phyloP scores from a whole-genome alignment of 23 red algal species.

The Gracilaria caudata region DNA sequence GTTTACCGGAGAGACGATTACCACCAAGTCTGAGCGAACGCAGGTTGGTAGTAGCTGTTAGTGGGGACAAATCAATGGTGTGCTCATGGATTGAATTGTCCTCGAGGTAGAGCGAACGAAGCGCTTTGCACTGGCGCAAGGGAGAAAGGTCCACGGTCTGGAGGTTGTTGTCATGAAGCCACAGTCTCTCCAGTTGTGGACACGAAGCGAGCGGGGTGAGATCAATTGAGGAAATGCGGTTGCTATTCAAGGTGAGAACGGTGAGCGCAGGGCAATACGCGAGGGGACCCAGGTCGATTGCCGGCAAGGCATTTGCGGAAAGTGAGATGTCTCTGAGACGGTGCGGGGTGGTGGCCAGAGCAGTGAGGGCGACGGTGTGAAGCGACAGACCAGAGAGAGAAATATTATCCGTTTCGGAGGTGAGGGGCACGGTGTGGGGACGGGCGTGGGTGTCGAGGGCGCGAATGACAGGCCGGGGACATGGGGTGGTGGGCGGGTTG shows the following conservation, averaged over 20 bases:
- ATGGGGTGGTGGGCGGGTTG: background rate
- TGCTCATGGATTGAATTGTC: constrained; percentile 76
- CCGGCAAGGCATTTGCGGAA: constrained; percentile 77
- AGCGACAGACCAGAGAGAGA: constrained; percentile 70
- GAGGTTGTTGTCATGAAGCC: constrained; percentile 94
- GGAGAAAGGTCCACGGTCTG: constrained; percentile 73
- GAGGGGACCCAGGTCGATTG: constrained; percentile 78
- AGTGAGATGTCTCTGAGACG: constrained; percentile 70
- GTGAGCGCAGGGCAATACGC: constrained; percentile 60
- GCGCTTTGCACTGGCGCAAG: constrained; percentile 46
- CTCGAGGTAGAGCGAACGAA: constrained; percentile 92
- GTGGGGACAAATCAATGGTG: constrained; percentile 74
- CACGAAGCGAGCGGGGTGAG: constrained; percentile 79
- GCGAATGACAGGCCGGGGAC: constrained; percentile 16
- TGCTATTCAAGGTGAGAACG: constrained; percentile 87
- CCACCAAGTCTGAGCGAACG: constrained; percentile 82
- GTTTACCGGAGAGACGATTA: constrained; percentile 66
- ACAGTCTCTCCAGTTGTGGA: constrained; percentile 85
- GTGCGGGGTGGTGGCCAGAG: constrained; percentile 10
- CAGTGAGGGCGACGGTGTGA: constrained; percentile 48
- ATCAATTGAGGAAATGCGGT: constrained; percentile 74
- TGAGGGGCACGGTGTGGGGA: constrained; percentile 35
- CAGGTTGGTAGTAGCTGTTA: constrained; percentile 58
- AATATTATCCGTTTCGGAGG: constrained; percentile 20
- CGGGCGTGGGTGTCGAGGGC: constrained; percentile 39